Evolutionary conservation across 768 basidiomycete genomes (phyloP).

Genomic region (Trametopsis cervina): DNA sequence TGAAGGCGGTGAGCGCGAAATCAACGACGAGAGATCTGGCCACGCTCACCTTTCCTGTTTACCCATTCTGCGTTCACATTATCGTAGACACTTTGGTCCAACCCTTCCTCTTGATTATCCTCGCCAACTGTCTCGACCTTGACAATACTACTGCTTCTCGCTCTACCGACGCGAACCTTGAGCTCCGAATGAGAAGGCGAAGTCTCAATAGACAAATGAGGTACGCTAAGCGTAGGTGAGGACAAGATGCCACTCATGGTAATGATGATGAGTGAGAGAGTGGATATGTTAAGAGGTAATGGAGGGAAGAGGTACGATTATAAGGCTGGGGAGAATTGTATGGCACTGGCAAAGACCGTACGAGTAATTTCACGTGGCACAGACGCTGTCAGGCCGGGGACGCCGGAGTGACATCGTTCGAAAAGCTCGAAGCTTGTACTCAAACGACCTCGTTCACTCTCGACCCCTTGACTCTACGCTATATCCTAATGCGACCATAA

Average conservation of each 20-base stretch:
- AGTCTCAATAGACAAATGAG: conserved; percentile 33
- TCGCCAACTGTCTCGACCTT: conserved; percentile 81
- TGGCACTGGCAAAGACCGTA: too few relatives aligned
- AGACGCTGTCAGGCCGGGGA: too few relatives aligned
- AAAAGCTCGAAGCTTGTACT: too few relatives aligned
- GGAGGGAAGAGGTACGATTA: conserved; percentile 4
- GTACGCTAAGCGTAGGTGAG: conserved; percentile 33
- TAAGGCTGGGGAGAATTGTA: too few relatives aligned
- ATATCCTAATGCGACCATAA: too few relatives aligned
- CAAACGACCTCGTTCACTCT: too few relatives aligned
- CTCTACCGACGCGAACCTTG: conserved; percentile 19
- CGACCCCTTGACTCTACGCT: too few relatives aligned
- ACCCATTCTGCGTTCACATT: conserved; percentile 93
- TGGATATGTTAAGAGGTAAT: conserved; percentile 1
- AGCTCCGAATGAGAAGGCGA: conserved; percentile 17
- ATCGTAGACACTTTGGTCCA: conserved; percentile 74
- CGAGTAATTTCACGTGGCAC: too few relatives aligned
- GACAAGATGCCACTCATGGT: conserved; percentile 14
- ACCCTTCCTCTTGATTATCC: conserved; percentile 61
- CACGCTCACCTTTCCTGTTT: conserved; percentile 74
- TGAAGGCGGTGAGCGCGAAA: not conserved
- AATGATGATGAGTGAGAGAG: not conserved
- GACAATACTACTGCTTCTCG: conserved; percentile 61
- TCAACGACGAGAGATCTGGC: not conserved
- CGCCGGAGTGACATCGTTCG: too few relatives aligned